Conservation (phyloP, 108 stramenopile species). For the Nannochloropsis gaditana region DNA sequence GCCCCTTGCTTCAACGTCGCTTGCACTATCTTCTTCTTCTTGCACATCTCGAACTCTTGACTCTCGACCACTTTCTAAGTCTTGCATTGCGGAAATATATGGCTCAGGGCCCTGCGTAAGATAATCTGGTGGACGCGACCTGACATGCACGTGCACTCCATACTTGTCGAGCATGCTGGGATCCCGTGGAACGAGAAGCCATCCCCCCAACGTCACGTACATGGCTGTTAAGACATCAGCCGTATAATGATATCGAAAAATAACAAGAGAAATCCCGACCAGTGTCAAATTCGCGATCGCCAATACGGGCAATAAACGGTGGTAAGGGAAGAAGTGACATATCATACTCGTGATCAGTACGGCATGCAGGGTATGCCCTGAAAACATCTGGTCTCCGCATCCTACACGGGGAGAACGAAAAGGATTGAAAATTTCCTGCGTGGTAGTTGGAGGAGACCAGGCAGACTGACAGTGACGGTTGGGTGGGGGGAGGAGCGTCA, state of each 20-base stretch:
- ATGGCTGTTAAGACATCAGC: background rate
- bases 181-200: background rate
- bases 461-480: background rate
- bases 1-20: background rate
- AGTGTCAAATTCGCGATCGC: background rate
- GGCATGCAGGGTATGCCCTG: background rate
- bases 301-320: background rate
- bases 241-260: slow-evolving; percentile 12
- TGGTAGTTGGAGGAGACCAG: background rate
- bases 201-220: background rate
- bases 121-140: background rate
- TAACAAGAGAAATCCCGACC: background rate
- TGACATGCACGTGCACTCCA: background rate
- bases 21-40: background rate
- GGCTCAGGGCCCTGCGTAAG: background rate
- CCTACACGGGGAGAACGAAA: background rate
- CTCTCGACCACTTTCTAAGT: background rate
- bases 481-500: background rate
- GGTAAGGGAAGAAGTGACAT: background rate
- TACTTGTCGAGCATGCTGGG: background rate
- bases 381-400: background rate
- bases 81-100: background rate
- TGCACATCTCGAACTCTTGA: background rate
- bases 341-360: background rate
- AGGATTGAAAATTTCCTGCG: background rate